A percentile compares a stretch with the other conserved stretches of the same genome.
These are phyloP conservation scores for Rhizophora mangle DNA, from an alignment of 345 rosid genomes.

Conservation along the genomic window DNA sequence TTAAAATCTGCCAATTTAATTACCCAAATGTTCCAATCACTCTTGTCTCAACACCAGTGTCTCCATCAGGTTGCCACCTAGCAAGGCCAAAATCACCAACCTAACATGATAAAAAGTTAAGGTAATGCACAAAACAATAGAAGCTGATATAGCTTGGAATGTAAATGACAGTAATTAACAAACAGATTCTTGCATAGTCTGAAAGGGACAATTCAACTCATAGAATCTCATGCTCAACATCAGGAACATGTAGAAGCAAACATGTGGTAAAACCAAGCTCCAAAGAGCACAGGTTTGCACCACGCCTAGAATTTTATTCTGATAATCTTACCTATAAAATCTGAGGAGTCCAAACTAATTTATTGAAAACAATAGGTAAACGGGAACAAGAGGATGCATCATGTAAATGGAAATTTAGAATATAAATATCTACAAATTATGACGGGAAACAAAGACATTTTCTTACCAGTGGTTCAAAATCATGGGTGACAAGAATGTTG, in stretches of 20 bases:
- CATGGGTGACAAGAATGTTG: conserved; percentile 97
- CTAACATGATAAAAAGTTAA: conserved; percentile 31
- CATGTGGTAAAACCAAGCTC: background rate
- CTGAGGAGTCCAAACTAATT: background rate
- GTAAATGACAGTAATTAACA: background rate
- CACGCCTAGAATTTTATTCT: background rate
- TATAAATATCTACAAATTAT: background rate
- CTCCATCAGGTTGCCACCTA: conserved; percentile 99
- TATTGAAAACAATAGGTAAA: background rate
- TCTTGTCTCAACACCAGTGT: conserved; percentile 86
- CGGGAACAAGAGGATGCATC: background rate
- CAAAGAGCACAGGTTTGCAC: background rate
- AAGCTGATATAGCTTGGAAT: background rate
- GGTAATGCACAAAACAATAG: conserved; percentile 4
- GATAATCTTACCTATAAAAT: background rate
- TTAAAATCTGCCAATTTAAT: conserved; percentile 20
- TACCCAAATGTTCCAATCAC: conserved; percentile 99
- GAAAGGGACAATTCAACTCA: background rate
- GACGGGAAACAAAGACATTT: background rate
- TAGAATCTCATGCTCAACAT: background rate
- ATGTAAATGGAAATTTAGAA: background rate
- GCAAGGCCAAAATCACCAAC: conserved; percentile 99
- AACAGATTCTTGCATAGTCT: background rate
- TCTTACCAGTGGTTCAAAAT: conserved; percentile 91
- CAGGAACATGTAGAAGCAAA: background rate